Evolutionary conservation across 768 basidiomycete species (phyloP).

Genomic region (Tulasnella sp.): DNA sequence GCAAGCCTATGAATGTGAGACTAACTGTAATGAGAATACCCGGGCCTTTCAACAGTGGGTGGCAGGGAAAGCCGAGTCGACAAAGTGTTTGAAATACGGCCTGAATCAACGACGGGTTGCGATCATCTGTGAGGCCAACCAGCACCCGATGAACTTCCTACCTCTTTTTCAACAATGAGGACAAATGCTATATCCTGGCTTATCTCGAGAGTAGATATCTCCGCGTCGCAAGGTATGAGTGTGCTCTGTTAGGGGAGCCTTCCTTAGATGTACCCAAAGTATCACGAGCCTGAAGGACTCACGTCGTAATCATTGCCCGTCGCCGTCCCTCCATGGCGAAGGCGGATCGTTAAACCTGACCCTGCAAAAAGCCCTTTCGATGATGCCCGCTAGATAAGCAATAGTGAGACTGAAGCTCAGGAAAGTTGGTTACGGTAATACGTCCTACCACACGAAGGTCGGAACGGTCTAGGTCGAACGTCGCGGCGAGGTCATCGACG

Average conservation of each 20-base stretch:
- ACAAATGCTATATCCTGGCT: conserved; percentile 69
- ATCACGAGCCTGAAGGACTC: conserved; percentile 3
- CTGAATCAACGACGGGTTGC: conserved; percentile 49
- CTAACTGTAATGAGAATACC: conserved; percentile 80
- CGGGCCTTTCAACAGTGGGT: conserved; percentile 56
- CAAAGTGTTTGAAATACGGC: conserved; percentile 93
- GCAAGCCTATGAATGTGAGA: not conserved
- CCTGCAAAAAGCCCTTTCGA: conserved; percentile 88
- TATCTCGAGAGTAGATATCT: conserved; percentile 65
- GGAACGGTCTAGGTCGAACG: conserved; percentile 68
- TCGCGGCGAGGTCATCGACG: conserved; percentile 88
- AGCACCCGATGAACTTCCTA: conserved; percentile 41
- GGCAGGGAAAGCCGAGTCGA: conserved; percentile 55
- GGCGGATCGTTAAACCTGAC: conserved; percentile 58
- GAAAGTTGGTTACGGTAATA: not conserved
- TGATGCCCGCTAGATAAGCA: conserved; percentile 67
- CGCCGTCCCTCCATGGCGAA: conserved; percentile 60
- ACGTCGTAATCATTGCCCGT: conserved; percentile 64
- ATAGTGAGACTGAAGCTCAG: not conserved
- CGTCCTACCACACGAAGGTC: conserved; percentile 76
- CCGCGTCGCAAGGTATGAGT: conserved; percentile 76
- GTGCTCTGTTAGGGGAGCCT: conserved; percentile 54
- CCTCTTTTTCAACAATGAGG: conserved; percentile 93
- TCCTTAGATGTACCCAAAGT: conserved; percentile 15
- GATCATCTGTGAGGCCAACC: not conserved